Evolutionary conservation across 2,329 filamentous ascomycete species (phyloP), one percentile per base, ranked within the genome.

Genomic region (Plectosphaerella plurivora): DNA sequence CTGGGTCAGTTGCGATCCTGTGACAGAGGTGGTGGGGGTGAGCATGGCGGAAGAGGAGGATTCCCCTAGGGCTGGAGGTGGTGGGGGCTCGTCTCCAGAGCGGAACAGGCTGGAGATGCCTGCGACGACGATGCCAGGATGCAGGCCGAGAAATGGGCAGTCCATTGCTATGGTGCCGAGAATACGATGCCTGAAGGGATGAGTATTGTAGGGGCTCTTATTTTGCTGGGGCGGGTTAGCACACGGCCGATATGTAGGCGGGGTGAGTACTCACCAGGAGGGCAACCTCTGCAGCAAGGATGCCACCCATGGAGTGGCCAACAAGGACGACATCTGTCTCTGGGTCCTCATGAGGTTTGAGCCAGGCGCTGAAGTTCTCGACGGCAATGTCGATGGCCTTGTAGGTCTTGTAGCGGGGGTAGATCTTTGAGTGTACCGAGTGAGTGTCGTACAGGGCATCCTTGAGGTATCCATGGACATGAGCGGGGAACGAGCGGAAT

Each of bases 241-340:
- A 41, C 11, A 39, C 15, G 4, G 37, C 9, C 6, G n/a, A 4
- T 14, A 41, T 15, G 16, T 8, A 7, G 37, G 9, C 16, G 35
- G 35, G 35, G n/a, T 39, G 16, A 16, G 37, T 48, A 39, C 70
- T 62, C 61, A 77, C 79, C 66, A 88, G 78, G 45, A 96, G 73
- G 3, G 83, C 84, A 24, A 95, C 81, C 61, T 97, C 92, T 2
- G 89, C 89, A 24, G 88, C 83, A 24, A 97, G 69, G 22, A 97
- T 76, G 2, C 92, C 92, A 15, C 92, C 92, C 84, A 97, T 93
- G 42, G 89, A 95, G 67, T 96, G 92, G 1, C 92, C 91, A 3
- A 96, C 74, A 3, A 97, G 76, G 18, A 97, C 77, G 3, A 95
- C 78, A 72, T 97, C 92, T 1, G 90, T 91, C 18, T 75, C 80